Conservation (phyloP, 768 basidiomycete species). For the Lentinula sp. region DNA sequence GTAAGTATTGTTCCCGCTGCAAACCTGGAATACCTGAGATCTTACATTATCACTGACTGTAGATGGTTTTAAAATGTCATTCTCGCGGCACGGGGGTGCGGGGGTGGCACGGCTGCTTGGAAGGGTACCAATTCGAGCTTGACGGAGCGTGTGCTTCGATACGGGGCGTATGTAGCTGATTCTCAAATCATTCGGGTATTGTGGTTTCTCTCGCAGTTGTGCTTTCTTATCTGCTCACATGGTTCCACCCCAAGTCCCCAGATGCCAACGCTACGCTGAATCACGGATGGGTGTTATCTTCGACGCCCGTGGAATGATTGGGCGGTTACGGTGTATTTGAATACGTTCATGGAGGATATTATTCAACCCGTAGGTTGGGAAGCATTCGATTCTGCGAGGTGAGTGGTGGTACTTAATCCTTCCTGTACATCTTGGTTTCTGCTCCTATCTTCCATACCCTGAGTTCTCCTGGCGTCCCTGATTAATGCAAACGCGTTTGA, state of each 20-base stretch:
- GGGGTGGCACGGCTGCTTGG: constrained; percentile 64
- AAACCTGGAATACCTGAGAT: too few relatives aligned
- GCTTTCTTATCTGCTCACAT: neutral
- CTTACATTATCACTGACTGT: neutral
- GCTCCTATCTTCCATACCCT: neutral
- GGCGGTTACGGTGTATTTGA: constrained; percentile 47
- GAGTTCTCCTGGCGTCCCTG: neutral
- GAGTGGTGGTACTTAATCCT: neutral
- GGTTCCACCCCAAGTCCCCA: constrained; percentile 35
- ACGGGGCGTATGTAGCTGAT: constrained; percentile 51
- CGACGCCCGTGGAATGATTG: constrained; percentile 66
- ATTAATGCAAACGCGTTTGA: neutral
- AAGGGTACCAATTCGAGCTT: constrained; percentile 41
- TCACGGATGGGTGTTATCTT: constrained; percentile 41
- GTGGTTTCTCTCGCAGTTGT: neutral
- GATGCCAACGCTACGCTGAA: constrained; percentile 47
- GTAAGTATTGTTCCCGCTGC: constrained; percentile 21
- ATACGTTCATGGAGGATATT: constrained; percentile 54
- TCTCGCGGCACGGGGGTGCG: constrained; percentile 58
- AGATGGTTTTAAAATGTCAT: constrained; percentile 58
- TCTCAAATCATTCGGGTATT: constrained; percentile 49
- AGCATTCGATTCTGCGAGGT: constrained; percentile 39
- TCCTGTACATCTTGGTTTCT: neutral
- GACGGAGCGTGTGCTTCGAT: constrained; percentile 40
- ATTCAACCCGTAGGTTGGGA: constrained; percentile 46